A percentile compares a stretch with the other conserved stretches of the same genome.
These are phyloP conservation scores for Chlorokybus atmophyticus DNA, from an alignment of 139 green algal genomes.

Conservation along the genomic window DNA sequence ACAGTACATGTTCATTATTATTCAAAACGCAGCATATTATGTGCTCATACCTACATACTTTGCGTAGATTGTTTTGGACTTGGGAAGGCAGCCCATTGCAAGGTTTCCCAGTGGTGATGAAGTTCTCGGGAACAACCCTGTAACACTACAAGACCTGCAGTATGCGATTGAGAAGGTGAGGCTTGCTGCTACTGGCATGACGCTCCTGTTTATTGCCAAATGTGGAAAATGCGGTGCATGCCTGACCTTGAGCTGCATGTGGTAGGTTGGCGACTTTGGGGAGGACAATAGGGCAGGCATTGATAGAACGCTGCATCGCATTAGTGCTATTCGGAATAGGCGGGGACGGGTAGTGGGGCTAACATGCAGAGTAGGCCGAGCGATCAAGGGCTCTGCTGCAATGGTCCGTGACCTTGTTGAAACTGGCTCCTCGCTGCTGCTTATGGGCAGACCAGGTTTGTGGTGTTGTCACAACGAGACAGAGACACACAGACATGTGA, in stretches of 20 bases:
- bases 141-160: constrained; percentile 58
- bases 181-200: no score
- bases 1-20: no score
- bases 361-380: constrained; percentile 57
- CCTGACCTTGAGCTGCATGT: no score
- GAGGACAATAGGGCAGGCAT: constrained; percentile 86
- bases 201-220: no score
- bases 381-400: constrained; percentile 41
- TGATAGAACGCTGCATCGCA: constrained; percentile 80
- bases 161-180: constrained; percentile 39
- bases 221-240: no score
- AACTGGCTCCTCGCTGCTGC: constrained; percentile 22
- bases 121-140: constrained; percentile 23
- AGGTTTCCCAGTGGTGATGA: constrained; percentile 52
- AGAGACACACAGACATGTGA: background rate
- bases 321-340: constrained; percentile 71
- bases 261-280: constrained; percentile 59
- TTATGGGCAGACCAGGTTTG: constrained; percentile 34
- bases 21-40: no score
- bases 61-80: constrained; percentile 75
- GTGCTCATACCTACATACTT: no score
- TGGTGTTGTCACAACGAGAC: no score
- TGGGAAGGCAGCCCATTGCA: constrained; percentile 54
- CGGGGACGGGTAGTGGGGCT: constrained; percentile 50
- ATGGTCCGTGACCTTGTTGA: constrained; percentile 34